These are phyloP conservation scores for Zymoseptoria pseudotritici DNA, from an alignment of 2,329 filamentous ascomycete species.

Conservation along the genomic window DNA sequence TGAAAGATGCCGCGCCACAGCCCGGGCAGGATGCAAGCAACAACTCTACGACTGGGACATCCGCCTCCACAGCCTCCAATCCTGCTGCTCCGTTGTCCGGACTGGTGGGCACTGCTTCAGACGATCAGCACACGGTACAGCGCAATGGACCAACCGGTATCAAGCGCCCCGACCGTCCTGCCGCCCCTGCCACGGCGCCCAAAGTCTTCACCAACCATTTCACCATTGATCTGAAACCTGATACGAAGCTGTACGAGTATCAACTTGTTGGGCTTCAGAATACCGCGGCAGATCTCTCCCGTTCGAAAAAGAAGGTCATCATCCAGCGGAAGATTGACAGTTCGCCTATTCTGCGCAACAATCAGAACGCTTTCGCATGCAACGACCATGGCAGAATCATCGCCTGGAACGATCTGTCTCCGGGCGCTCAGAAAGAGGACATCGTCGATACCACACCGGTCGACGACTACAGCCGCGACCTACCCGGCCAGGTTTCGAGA, in stretches of 20 bases:
- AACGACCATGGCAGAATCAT: constrained; percentile 14
- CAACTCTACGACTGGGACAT: not conserved
- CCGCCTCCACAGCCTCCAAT: not conserved
- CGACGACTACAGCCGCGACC: not conserved
- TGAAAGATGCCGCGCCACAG: not conserved
- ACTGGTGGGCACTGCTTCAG: not conserved
- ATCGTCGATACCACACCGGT: not conserved
- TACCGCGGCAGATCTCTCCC: constrained; percentile 1
- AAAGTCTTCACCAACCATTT: constrained; percentile 14
- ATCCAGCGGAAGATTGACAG: constrained; percentile 7
- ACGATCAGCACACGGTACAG: not conserved
- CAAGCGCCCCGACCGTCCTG: not conserved
- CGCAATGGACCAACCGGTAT: not conserved
- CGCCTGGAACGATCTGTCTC: constrained; percentile 1
- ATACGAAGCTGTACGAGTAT: constrained; percentile 13
- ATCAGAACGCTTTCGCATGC: constrained; percentile 5
- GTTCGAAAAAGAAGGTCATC: constrained; percentile 7
- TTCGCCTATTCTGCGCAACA: constrained; percentile 1
- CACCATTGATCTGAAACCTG: not conserved
- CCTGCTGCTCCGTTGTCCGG: not conserved
- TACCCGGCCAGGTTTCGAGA: not conserved
- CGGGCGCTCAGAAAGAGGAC: not conserved
- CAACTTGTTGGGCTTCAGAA: constrained; percentile 2
- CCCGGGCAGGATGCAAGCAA: not conserved
- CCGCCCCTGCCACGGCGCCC: not conserved